Conservation (phyloP, 768 basidiomycete species). For the Macrolepiota fuliginosa region DNA sequence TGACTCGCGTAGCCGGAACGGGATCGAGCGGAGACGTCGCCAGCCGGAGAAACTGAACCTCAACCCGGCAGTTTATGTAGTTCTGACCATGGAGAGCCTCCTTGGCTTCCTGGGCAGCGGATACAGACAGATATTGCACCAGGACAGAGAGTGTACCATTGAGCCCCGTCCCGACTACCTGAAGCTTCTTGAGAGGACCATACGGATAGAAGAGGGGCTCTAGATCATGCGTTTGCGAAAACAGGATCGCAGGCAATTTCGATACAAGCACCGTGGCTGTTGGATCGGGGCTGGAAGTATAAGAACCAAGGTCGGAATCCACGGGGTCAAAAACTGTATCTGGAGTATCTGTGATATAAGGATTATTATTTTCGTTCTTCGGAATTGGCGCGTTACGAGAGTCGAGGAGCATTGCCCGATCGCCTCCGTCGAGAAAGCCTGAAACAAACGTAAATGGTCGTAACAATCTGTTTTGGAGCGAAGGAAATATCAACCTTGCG, state of each 20-base stretch:
- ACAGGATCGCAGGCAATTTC: constrained; percentile 64
- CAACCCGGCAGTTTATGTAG: constrained; percentile 48
- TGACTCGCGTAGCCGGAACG: background rate
- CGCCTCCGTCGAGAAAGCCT: constrained; percentile 84
- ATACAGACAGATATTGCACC: constrained; percentile 58
- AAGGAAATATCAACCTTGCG: constrained; percentile 51
- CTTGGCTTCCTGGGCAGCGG: constrained; percentile 64
- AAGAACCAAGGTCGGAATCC: constrained; percentile 27
- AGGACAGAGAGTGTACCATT: constrained; percentile 49
- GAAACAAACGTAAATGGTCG: constrained; percentile 4
- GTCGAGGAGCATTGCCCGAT: constrained; percentile 65
- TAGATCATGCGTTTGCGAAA: constrained; percentile 64
- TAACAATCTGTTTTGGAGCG: background rate
- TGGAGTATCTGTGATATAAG: constrained; percentile 24
- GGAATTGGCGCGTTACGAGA: constrained; percentile 35
- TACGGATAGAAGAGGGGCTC: constrained; percentile 75
- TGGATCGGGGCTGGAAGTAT: constrained; percentile 34
- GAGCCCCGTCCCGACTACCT: constrained; percentile 40
- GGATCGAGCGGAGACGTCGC: constrained; percentile 9
- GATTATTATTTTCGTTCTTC: constrained; percentile 12
- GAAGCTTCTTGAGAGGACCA: constrained; percentile 63
- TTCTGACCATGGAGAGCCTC: constrained; percentile 58
- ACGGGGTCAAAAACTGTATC: constrained; percentile 28
- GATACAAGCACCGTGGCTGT: constrained; percentile 57
- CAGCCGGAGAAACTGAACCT: constrained; percentile 30